Base-by-base conservation (phyloP, 495 filamentous ascomycete genomes). In the Penicillium robsamsonii region DNA sequence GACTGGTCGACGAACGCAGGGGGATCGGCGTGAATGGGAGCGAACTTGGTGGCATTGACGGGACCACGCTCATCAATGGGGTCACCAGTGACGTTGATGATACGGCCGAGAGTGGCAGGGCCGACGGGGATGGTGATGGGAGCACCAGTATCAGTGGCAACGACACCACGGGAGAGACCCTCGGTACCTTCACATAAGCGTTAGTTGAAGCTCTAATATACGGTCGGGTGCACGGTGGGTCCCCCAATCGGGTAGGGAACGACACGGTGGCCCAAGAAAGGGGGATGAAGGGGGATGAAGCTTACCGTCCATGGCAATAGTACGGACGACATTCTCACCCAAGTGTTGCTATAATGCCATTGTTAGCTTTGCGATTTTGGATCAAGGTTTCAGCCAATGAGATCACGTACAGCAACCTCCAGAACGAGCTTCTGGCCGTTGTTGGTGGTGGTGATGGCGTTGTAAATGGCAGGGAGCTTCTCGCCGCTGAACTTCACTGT, bases 41-140 rank as follows among this genome's bases (percentile, higher is more conserved):
- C 77, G 71, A 75, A 81, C 85, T 93, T 92, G 75, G 82, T 83
- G 68, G 86, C 80, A 85, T 97, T 96, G 84, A 98, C 89, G 63
- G 92, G 92, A 54, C 94, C 94, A 81, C 95, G 92, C 84, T 97
- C 94, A 72, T 98, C 94, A 81, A 98, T 97, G 71, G 94, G 95
- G 79, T 98, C 92, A 84, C 94, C 94, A 82, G 94, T 98, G 80
- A 98, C 94, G 85, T 98, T 98, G 83, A 98, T 91, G 84, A 98
- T 98, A 86, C 94, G 94, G 69, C 94, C 94, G 61, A 98, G 89
- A 52, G 92, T 96, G 70, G 83, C 91, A 67, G 85, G 84, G 71
- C 94, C 94, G 82, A 98, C 94, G 71, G 94, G 94, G 71, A 98
- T 90, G 79, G 86, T 93, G 84, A 98, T 98, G 71, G 94, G 94